Conservation (phyloP, 2,329 filamentous ascomycete genomes). For the Whalleya microplaca region DNA sequence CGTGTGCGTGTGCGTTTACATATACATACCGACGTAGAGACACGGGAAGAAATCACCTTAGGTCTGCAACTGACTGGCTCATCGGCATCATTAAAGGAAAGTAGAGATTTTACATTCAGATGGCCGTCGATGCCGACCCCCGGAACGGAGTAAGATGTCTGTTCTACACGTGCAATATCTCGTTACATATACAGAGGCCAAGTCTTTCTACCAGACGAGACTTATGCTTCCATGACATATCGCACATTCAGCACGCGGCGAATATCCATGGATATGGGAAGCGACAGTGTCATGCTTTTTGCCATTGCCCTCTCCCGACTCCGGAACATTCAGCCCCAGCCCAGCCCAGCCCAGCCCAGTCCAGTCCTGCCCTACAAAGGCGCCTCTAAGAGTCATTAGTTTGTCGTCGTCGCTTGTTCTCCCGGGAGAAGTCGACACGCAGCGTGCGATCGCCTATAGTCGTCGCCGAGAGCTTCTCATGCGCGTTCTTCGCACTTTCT, state of each 20-base stretch:
- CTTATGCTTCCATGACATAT: no score
- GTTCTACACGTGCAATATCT: constrained; percentile 9
- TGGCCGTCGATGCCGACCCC: not conserved
- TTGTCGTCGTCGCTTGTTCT: not conserved
- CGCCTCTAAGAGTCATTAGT: no score
- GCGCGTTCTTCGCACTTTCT: constrained; percentile 65
- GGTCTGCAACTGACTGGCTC: no score
- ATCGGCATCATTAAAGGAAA: not conserved
- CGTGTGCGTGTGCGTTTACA: no score
- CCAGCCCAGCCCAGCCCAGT: no score
- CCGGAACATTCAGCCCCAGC: no score
- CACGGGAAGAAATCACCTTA: no score
- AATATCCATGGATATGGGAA: no score
- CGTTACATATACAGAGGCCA: constrained; percentile 18
- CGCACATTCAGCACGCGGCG: no score
- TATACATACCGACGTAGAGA: no score
- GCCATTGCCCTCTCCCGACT: not conserved
- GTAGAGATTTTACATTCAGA: not conserved
- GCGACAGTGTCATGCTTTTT: no score
- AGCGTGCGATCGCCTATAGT: constrained; percentile 68
- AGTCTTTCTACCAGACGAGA: constrained; percentile 1
- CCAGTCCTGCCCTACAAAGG: no score
- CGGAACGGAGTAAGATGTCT: constrained; percentile 1
- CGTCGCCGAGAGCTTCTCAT: constrained; percentile 57
- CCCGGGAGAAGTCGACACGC: constrained; percentile 64